A percentile compares a stretch with the other conserved stretches of the same genome.
phyloP scores from a whole-genome alignment of 129 eudicot species.

The sunflower (Helianthus annuus) region HanXRQr2.0-SUNRISE NC_035447.2:23603929-23604428 shows the following conservation, averaged over 20 bases:
- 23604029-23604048: conserved; percentile 51
- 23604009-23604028: conserved; percentile 51
- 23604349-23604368: conserved; percentile 52
- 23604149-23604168: conserved; percentile 39
- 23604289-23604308: conserved; percentile 49
- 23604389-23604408: conserved; percentile 54
- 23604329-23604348: conserved; percentile 20
- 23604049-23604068: conserved; percentile 69
- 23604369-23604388: conserved; percentile 45
- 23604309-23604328: conserved; percentile 35
- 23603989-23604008: conserved; percentile 56
- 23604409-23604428: background rate
- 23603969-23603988: conserved; percentile 41
- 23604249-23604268: background rate
- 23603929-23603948: conserved; percentile 67
- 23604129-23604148: conserved; percentile 73
- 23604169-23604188: conserved; percentile 38
- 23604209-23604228: background rate
- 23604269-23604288: conserved; percentile 26
- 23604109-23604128: conserved; percentile 49
- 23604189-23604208: background rate
- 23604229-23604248: background rate
- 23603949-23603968: conserved; percentile 34
- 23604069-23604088: conserved; percentile 62
- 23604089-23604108: conserved; percentile 62